Conservation (phyloP, 768 basidiomycete genomes). For the Boletales sp. region DNA sequence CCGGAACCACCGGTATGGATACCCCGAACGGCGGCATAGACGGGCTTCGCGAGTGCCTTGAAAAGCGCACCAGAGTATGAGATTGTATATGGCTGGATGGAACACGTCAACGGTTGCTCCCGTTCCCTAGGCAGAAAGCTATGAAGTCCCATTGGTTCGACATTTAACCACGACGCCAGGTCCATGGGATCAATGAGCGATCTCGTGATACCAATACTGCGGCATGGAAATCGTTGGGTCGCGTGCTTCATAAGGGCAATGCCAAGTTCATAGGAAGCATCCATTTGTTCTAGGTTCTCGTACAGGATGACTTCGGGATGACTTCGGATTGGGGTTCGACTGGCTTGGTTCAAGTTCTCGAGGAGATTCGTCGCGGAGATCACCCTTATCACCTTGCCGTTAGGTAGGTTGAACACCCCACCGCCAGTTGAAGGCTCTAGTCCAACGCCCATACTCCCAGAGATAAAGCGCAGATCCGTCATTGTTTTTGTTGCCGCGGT, state of each 20-base stretch:
- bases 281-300: constrained; percentile 83
- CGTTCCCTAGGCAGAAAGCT: constrained; percentile 82
- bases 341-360: constrained; percentile 34
- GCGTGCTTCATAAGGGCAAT: constrained; percentile 69
- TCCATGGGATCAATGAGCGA: constrained; percentile 80
- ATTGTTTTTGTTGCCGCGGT: constrained; percentile 54
- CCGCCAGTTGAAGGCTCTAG: constrained; percentile 32
- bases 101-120: constrained; percentile 69
- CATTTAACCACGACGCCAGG: constrained; percentile 80
- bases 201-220: constrained; percentile 73
- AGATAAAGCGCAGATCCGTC: constrained; percentile 46
- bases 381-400: constrained; percentile 49
- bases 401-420: constrained; percentile 34
- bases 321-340: constrained; percentile 20
- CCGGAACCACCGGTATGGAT: constrained; percentile 45
- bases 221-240: constrained; percentile 56
- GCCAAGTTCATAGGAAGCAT: constrained; percentile 76
- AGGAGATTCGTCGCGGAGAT: constrained; percentile 54
- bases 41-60: constrained; percentile 90
- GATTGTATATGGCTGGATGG: constrained; percentile 76
- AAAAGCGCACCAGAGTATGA: constrained; percentile 83
- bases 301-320: constrained; percentile 68
- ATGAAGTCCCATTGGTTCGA: constrained; percentile 58
- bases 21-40: constrained; percentile 66
- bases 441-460: constrained; percentile 36